phyloP scores from a whole-genome alignment of 345 rosid genomes.

The Salix dunnii region DNA sequence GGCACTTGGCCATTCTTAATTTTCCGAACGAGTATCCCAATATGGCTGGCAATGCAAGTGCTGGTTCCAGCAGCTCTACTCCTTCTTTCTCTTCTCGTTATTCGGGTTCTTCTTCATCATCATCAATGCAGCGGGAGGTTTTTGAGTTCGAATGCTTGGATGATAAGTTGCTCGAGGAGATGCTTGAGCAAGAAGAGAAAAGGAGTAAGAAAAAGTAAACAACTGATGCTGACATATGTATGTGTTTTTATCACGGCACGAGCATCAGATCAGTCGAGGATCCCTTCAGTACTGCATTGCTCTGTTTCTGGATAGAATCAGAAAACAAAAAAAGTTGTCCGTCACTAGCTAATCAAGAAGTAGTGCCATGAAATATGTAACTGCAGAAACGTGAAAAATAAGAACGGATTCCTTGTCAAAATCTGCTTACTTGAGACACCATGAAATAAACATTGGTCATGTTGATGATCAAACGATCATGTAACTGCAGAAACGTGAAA shows the following conservation, averaged over 20 bases:
- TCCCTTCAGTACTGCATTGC: too few species aligned
- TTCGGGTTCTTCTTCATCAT: conserved; percentile 9
- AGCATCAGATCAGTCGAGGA: too few species aligned
- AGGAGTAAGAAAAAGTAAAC: conserved; percentile 21
- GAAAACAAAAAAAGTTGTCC: not conserved
- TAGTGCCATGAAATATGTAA: not conserved
- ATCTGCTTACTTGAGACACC: too few species aligned
- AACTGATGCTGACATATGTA: too few species aligned
- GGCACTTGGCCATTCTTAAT: conserved; percentile 69
- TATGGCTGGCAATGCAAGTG: not conserved
- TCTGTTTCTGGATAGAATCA: too few species aligned
- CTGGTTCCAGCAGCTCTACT: not conserved
- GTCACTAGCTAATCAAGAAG: not conserved
- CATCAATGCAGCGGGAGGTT: conserved; percentile 41
- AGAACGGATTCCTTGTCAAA: too few species aligned
- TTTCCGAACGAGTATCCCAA: conserved; percentile 70
- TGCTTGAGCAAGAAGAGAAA: conserved; percentile 62
- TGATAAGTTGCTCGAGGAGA: conserved; percentile 70
- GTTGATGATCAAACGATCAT: too few species aligned
- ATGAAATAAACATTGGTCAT: too few species aligned
- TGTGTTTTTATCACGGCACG: too few species aligned
- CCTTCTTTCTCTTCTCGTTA: conserved; percentile 12
- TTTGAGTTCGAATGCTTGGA: conserved; percentile 78
- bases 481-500: too few species aligned
- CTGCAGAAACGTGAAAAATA: too few species aligned